phyloP scores from a whole-genome alignment of 805 yeast genomes.

The Starmera pachycereana region DNA sequence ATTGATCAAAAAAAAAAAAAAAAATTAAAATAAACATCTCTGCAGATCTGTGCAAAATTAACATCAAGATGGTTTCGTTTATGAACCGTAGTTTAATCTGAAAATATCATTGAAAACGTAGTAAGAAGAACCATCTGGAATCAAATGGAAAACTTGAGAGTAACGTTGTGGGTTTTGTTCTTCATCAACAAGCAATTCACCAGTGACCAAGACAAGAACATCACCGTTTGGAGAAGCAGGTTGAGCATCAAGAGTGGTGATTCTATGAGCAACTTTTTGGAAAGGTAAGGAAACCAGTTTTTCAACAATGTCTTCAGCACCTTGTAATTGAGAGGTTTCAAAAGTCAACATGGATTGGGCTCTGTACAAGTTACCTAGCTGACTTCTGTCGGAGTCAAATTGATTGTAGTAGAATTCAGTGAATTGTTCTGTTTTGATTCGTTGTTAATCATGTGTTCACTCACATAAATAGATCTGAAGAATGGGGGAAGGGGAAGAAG shows the following conservation, averaged over 20 bases:
- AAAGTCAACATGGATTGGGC: conserved; percentile 97
- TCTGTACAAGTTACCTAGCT: conserved; percentile 89
- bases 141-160: conserved; percentile 94
- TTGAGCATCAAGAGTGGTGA: conserved; percentile 94
- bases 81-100: conserved; percentile 79
- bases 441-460: not conserved
- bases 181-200: conserved; percentile 83
- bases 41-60: too few species aligned
- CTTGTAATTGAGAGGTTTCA: conserved; percentile 90
- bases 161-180: conserved; percentile 94
- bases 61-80: conserved; percentile 1
- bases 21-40: too few species aligned
- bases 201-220: conserved; percentile 95
- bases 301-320: conserved; percentile 87
- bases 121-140: conserved; percentile 86
- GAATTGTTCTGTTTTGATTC: conserved; percentile 48
- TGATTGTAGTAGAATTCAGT: conserved; percentile 92
- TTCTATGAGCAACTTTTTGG: conserved; percentile 86
- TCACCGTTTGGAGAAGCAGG: conserved; percentile 92
- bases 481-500: not conserved
- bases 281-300: conserved; percentile 84
- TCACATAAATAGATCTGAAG: not conserved
- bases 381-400: conserved; percentile 86
- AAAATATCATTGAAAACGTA: conserved; percentile 94
- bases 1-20: too few species aligned